Evolutionary conservation across 192 early-diverging fungal species (phyloP), one percentile per base, ranked within the genome.

Genomic region (Nowakowskiella sp.): DNA sequence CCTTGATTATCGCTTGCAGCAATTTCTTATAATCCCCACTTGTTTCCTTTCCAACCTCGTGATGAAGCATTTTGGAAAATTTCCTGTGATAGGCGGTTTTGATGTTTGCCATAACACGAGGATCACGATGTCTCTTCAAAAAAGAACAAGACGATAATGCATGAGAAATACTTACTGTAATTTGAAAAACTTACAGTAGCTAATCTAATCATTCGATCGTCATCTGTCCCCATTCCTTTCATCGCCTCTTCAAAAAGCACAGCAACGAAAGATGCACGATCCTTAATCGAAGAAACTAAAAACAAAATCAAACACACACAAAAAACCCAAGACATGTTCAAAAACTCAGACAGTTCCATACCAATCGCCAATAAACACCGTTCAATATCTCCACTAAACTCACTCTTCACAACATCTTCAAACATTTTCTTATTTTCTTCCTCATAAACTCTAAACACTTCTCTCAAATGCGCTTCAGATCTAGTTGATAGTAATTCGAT

Each of bases 171-270:
- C n/a, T n/a, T n/a, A n/a, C n/a, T n/a, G n/a, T n/a, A n/a, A n/a
- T n/a, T n/a, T n/a, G n/a, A n/a, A n/a, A n/a, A n/a, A n/a, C n/a
- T n/a, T n/a, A n/a, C n/a, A n/a, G n/a, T n/a, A n/a, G 57, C 33
- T 23, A 74, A 45, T 21, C 71, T 55, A 19, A 73, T 76, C 30
- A 73, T 54, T 44, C 57, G 58, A 47, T 66, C 42, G 52, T 76
- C 71, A 5, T 76, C 55, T 16, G 74, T 77, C 13, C 73, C 73
- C 13, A 75, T 1, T 6, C 73, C 73, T 10, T 72, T 49, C 73
- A 75, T 75, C 24, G 73, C 31, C 26, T 74, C 67, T 43, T 76
- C 73, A 31, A 75, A 72, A 6, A 33, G 42, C 22, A 47, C 42
- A 25, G 73, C 73, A 42, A 75, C 51, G 48, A 48, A 68, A 16